Base-by-base conservation (phyloP, 176 grass and related monocot genomes). In the Musa troglodytarum region DNA sequence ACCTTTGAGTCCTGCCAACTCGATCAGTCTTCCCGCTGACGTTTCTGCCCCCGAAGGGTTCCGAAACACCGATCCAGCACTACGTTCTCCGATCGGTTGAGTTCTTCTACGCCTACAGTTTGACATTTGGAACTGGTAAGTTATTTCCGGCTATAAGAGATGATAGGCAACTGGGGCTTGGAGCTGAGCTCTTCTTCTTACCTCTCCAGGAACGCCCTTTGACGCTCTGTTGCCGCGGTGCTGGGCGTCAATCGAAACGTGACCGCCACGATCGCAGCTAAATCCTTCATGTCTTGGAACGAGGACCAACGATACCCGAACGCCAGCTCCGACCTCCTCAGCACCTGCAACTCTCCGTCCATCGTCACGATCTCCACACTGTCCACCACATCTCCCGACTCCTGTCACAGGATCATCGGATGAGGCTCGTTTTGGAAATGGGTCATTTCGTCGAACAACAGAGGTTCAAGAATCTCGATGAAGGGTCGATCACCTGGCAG, bases 291-390 rank as follows among this genome's bases (percentile, higher is more conserved):
- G 50, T 53, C 62, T 67, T 77, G 75, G 75, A 77, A 67, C 10
- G 75, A 54, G 0, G 75, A 77, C 62, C 75, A 77, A 23, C 75
- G 75, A 22, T 77, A 67, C 13, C 75, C 50, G n/a, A 77, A 77
- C 8, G 61, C 49, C n/a, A 77, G 26, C 1, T 67, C 75, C 9
- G 19, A 52, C 61, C 75, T 65, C 63, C 20, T 50, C 19, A 77
- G 59, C 75, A 25, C 62, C 20, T n/a, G 43, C 21, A 77, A 15
- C 63, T 77, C 75, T 66, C 63, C 63, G 16, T 77, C 75, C 63
- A 1, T 54, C 4, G 75, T 77, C 10, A 77, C 49, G 50, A 77
- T 53, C 62, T 77, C 75, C 75, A 77, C 75, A 24, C 12, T 63
- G 29, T 77, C 75, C 11, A 77, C 49, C 21, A 67, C 63, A 28